Evolutionary conservation across 2,329 filamentous ascomycete genomes (phyloP), one percentile per base, ranked within the genome.

Genomic region (Neophaeococcomyces aloes): DNA sequence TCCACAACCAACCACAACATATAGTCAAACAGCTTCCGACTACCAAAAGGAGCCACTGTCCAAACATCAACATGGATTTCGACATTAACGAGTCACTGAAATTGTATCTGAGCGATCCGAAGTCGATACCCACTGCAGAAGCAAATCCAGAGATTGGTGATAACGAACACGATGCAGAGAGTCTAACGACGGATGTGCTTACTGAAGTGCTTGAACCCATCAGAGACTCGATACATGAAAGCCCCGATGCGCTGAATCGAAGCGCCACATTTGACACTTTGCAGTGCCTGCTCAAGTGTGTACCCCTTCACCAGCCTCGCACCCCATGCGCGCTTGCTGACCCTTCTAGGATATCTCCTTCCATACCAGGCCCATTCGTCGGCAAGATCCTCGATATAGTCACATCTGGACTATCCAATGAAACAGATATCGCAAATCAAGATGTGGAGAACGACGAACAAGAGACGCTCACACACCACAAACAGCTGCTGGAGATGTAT

Each of bases 71-170:
- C 18, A 76, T 87, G 61, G 76, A 81, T 59, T 98, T 98, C 68
- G 86, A 96, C 64, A 86, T 98, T 65, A 94, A 95, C 64, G 83
- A 94, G 70, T 86, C 87, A 53, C 82, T 96, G 64, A 95, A 94
- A 72, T 78, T 86, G 62, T 98, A 95, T 67, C 85, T 95, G 76
- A 93, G 86, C 66, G 89, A 96, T 62, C 89, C 91, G 7, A 72
- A 79, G 35, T 76, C 78, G 30, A 83, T 96, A 44, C 72, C 83
- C 6, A 95, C 88, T 2, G 81, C 84, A 33, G 89, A 96, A 62
- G 91, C 88, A 44, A 83, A 91, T 55, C 66, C 79, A 34, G 77
- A 83, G 47, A 77, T 98, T 15, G 74, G 87, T 56, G 89, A 96
- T 61, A 93, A 86, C 75, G 91, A 96, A 69, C 83, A 84, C 62